phyloP scores from a whole-genome alignment of 331 rosid species.

The Pyrus hybrid region DNA sequence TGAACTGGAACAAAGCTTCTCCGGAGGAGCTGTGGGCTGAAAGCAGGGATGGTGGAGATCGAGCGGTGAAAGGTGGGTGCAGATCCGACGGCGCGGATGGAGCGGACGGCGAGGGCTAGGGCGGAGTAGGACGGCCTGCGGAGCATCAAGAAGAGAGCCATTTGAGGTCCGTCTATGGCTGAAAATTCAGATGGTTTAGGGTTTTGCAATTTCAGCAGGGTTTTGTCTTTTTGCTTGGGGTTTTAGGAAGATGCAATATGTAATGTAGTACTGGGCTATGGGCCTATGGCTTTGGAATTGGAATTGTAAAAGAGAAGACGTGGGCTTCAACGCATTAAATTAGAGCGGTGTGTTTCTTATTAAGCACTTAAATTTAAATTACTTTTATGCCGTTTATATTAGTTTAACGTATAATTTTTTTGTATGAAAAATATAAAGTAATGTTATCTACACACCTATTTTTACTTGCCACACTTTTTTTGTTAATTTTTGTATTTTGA shows the following conservation, averaged over 20 bases:
- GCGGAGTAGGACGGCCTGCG: slow-evolving; percentile 51
- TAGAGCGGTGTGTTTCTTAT: too few relatives aligned
- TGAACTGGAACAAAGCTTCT: slow-evolving; percentile 24
- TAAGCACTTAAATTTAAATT: too few relatives aligned
- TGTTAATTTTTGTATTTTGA: too few relatives aligned
- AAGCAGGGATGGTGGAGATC: slow-evolving; percentile 19
- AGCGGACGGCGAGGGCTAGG: slow-evolving; percentile 39
- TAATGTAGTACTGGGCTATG: not conserved
- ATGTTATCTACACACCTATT: too few relatives aligned
- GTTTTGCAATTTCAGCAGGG: not conserved
- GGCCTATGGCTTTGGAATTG: not conserved
- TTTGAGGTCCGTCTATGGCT: slow-evolving; percentile 8
- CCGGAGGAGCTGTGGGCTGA: slow-evolving; percentile 10
- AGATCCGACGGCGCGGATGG: slow-evolving; percentile 30
- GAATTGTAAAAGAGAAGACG: too few relatives aligned
- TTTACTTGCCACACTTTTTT: too few relatives aligned
- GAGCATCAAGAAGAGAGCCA: slow-evolving; percentile 47
- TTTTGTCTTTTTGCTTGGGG: not conserved
- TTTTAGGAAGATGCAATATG: not conserved
- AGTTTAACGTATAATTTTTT: too few relatives aligned
- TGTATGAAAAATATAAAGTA: too few relatives aligned
- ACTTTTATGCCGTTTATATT: too few relatives aligned
- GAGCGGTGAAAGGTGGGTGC: slow-evolving; percentile 42
- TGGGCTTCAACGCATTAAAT: too few relatives aligned
- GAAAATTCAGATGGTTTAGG: not conserved